Base-by-base conservation (phyloP, 1,139 yeast genomes). In the Maudiozyma humilis region DNA sequence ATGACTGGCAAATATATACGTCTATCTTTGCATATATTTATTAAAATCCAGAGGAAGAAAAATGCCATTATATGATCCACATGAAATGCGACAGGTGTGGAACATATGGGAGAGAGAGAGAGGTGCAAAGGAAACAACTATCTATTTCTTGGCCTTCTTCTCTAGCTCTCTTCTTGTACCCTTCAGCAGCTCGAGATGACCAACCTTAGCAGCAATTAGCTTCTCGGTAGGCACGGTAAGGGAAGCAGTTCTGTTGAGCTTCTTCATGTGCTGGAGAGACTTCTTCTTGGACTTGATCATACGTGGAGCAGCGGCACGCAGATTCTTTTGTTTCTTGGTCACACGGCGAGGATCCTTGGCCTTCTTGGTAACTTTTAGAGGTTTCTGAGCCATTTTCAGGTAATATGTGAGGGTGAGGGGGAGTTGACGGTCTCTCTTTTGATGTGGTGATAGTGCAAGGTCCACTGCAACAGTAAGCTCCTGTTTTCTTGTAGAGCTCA, bases 141-240 rank as follows among this genome's bases (percentile, higher is more conserved):
- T n/a, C n/a, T 38, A 32, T 36, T 56, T 53, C 31, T 52, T 65
- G 56, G 70, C 67, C 42, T 59, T 65, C 62, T 74, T 82, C 59
- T 84, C 95, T 14, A 85, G 53, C 58, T 84, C 78, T 65, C 94
- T 77, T 70, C 96, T 79, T n/a, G 93, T 81, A 13, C 97, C 98
- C 64, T 85, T 87, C 51, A 91, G 69, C 42, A 91, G 63, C 66
- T 91, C 98, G 57, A 91, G 72, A 65, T 91, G 97, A n/a, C 98
- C 98, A 3, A 89, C 96, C 63, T 91, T 76, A 44, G 93, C 73
- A 2, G 96, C 82, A 54, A 89, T 78, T 51, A 87, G 72, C 66
- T 78, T 86, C 65, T 91, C 98, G 1, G 97, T 89, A 16, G 79
- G 73, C 2, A 73, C 66, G 45, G 83, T 75, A 52, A 85, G 72